phyloP scores from a whole-genome alignment of 2,329 filamentous ascomycete species.

The Hymenoscyphus linearis region DNA sequence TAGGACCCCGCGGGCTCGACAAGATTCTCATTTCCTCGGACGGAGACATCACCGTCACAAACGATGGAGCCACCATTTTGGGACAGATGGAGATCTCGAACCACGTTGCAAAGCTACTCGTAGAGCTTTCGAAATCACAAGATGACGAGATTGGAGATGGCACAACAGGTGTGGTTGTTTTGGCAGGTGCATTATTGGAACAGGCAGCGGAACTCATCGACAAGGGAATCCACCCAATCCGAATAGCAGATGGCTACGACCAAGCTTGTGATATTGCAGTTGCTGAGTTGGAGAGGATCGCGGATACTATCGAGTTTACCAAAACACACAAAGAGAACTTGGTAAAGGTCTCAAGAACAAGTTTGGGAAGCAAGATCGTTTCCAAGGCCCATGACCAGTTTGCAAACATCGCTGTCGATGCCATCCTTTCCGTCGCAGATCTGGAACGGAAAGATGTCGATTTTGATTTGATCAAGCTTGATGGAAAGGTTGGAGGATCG shows the following conservation, averaged over 20 bases:
- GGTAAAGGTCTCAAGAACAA: slow-evolving; percentile 90
- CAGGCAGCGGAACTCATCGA: slow-evolving; percentile 97
- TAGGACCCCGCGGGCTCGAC: slow-evolving; percentile 92
- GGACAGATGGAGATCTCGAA: slow-evolving; percentile 99
- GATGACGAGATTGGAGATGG: slow-evolving; percentile 99
- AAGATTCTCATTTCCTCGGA: slow-evolving; percentile 99
- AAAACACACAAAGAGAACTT: slow-evolving; percentile 78
- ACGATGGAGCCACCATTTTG: slow-evolving; percentile 96
- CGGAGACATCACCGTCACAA: slow-evolving; percentile 98
- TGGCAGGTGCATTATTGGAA: slow-evolving; percentile 90
- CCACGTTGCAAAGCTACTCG: slow-evolving; percentile 93
- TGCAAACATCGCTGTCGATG: slow-evolving; percentile 93
- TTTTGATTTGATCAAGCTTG: slow-evolving; percentile 98
- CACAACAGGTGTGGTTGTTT: slow-evolving; percentile 93
- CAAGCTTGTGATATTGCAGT: slow-evolving; percentile 96
- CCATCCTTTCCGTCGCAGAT: slow-evolving; percentile 92
- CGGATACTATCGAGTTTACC: slow-evolving; percentile 83
- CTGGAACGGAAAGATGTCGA: slow-evolving; percentile 95
- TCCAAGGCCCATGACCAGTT: slow-evolving; percentile 99
- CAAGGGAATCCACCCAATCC: slow-evolving; percentile 98
- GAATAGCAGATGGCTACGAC: slow-evolving; percentile 97
- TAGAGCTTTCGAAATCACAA: slow-evolving; percentile 96
- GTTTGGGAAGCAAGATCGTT: slow-evolving; percentile 96
- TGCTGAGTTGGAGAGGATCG: slow-evolving; percentile 85
- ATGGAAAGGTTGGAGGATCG: slow-evolving; percentile 92